A percentile compares a stretch with the other conserved stretches of the same genome.
phyloP scores from a whole-genome alignment of 345 rosid species.

The Excoecaria agallocha region DNA sequence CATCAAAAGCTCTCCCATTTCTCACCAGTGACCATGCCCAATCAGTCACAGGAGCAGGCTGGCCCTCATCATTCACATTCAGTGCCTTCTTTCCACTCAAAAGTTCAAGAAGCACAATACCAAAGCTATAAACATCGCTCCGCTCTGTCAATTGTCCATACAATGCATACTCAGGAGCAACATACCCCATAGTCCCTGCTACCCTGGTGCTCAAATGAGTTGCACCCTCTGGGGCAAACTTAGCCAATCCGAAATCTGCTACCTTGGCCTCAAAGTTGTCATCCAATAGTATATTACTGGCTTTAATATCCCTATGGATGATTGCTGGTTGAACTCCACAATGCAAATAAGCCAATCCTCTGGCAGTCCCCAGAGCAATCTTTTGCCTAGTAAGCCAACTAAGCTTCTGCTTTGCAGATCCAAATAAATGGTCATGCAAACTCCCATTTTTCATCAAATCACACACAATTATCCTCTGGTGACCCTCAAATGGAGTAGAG shows the following conservation, averaged over 20 bases:
- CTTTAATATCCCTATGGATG: slow-evolving; percentile 87
- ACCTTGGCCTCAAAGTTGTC: slow-evolving; percentile 77
- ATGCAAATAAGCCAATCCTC: slow-evolving; percentile 85
- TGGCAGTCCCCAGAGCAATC: slow-evolving; percentile 82
- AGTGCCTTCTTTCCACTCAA: slow-evolving; percentile 82
- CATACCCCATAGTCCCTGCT: slow-evolving; percentile 95
- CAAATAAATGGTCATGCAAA: slow-evolving; percentile 74
- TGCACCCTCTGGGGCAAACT: slow-evolving; percentile 74
- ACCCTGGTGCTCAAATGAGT: slow-evolving; percentile 91
- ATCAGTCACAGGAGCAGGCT: slow-evolving; percentile 65
- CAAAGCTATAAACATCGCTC: slow-evolving; percentile 90
- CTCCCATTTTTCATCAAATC: slow-evolving; percentile 82
- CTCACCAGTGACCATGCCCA: slow-evolving; percentile 93
- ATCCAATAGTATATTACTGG: slow-evolving; percentile 83
- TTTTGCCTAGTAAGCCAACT: slow-evolving; percentile 78
- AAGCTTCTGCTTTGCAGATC: slow-evolving; percentile 44
- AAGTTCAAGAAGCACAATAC: slow-evolving; percentile 87
- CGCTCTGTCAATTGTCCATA: slow-evolving; percentile 85
- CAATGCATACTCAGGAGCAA: slow-evolving; percentile 91
- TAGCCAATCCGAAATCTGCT: slow-evolving; percentile 88
- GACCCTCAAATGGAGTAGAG: slow-evolving; percentile 74
- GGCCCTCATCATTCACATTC: slow-evolving; percentile 42
- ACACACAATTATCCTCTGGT: slow-evolving; percentile 92
- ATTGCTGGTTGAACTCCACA: slow-evolving; percentile 74
- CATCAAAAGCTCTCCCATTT: slow-evolving; percentile 60